Evolutionary conservation across 2,329 filamentous ascomycete species (phyloP).

Genomic region (Raffaelea arxii): DNA sequence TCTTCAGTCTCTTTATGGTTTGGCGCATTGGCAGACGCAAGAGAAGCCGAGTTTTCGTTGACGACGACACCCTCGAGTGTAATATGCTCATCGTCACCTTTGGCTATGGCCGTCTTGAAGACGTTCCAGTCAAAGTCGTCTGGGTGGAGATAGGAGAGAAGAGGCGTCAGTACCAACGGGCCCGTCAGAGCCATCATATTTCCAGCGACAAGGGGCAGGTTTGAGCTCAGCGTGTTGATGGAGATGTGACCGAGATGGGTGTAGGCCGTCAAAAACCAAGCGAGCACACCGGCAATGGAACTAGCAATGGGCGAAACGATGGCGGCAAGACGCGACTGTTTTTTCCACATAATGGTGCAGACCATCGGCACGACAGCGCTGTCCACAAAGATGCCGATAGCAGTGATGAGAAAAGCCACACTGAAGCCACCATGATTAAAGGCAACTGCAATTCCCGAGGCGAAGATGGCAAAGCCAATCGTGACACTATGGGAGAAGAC

Average conservation of each 20-base stretch:
- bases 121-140: conserved; percentile 78
- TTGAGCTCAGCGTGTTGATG: conserved; percentile 66
- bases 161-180: conserved; percentile 62
- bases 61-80: neutral
- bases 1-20: neutral
- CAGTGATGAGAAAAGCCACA: conserved; percentile 64
- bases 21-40: neutral
- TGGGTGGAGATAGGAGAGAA: conserved; percentile 58
- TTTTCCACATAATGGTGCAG: conserved; percentile 68
- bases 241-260: conserved; percentile 57
- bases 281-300: conserved; percentile 56
- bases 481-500: conserved; percentile 69
- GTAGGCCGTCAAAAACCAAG: conserved; percentile 68
- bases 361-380: conserved; percentile 75
- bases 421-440: conserved; percentile 64
- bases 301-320: conserved; percentile 59
- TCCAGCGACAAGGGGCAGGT: conserved; percentile 81
- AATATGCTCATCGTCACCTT: conserved; percentile 62
- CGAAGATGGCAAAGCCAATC: conserved; percentile 58
- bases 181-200: conserved; percentile 75
- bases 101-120: conserved; percentile 68
- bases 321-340: conserved; percentile 63
- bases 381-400: conserved; percentile 87
- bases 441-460: conserved; percentile 68
- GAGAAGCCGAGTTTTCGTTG: neutral